Base-by-base conservation (phyloP, 169 alveolate species). In the Cyclospora cayetanensis region DNA sequence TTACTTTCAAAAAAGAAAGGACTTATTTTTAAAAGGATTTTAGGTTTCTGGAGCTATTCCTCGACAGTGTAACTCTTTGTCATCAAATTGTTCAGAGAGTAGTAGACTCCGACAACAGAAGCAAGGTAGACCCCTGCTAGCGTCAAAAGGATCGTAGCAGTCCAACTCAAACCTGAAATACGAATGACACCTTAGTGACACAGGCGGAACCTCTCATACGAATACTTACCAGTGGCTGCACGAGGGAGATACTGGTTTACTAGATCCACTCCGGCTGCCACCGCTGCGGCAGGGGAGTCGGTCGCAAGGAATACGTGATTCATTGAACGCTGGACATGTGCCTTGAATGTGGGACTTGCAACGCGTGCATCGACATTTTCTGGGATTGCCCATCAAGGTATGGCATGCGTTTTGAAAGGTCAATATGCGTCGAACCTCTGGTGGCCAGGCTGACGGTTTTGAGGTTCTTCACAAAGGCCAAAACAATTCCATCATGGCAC, bases 401-500 rank as follows among this genome's bases (percentile, higher is more conserved):
- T 20, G 29, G 41, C 1, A 29, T 7, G 37, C 31, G 12, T 0
- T 39, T 11, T 1, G 42, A 55, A 12, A 77, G 27, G 80, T 60
- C 1, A 12, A 53, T 1, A 27, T 35, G 15, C n/a, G n/a, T 37
- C 91, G 9, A 46, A 89, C 93, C 93, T 20, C 93, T 89, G 9
- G 90, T 76, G 52, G 93, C 93, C 0, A 89, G 93, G 34, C 90
- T 74, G 74, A 83, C 89, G 11, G 90, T 76, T 63, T 74, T 53
- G 43, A 89, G 93, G 72, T 76, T 76, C 68, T 60, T 52, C 86
- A 89, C 93, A 41, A 53, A 74, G 27, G 85, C 76, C 42, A 89
- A 50, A 37, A 89, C 82, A 2, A 89, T 74, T 12, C 93, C 93
- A 53, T 89, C 93, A 35, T 89, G 93, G 43, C 93, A 89, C 53